Percentiles rank a stretch among this genome's conserved stretches.
Conservation (phyloP, 306 rosid species). For the Nissolia schottii region DNA sequence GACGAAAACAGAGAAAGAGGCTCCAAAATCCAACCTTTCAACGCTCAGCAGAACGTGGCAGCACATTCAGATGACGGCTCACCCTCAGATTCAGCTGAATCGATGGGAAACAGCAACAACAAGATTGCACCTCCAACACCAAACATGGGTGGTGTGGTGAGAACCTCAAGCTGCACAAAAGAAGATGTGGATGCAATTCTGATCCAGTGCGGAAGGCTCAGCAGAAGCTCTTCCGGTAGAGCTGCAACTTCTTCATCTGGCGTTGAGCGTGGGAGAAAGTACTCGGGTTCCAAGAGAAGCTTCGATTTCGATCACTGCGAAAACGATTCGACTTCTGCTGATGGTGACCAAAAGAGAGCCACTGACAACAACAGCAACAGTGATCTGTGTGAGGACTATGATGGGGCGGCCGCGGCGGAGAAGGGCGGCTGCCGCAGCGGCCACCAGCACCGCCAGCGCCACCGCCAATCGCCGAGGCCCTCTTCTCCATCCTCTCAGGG, state of each 20-base stretch:
- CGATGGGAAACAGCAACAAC: background rate
- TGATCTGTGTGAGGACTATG: constrained; percentile 34
- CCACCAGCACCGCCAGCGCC: constrained; percentile 44
- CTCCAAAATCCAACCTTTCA: constrained; percentile 26
- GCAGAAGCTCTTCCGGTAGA: constrained; percentile 86
- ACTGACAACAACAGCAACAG: constrained; percentile 34
- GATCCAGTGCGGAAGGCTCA: constrained; percentile 87
- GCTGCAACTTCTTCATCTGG: constrained; percentile 55
- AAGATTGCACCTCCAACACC: constrained; percentile 24
- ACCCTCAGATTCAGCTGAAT: background rate
- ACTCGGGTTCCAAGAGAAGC: constrained; percentile 95
- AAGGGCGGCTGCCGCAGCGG: no score
- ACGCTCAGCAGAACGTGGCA: constrained; percentile 12
- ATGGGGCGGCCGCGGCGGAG: constrained; percentile 29
- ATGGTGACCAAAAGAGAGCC: constrained; percentile 35
- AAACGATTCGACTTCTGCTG: constrained; percentile 39
- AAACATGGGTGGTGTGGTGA: constrained; percentile 38
- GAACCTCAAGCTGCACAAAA: constrained; percentile 87
- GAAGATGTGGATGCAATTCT: constrained; percentile 95
- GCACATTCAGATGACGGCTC: constrained; percentile 6
- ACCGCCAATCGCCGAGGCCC: constrained; percentile 51
- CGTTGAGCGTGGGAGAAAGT: constrained; percentile 51
- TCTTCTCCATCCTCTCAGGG: constrained; percentile 47
- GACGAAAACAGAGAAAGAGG: constrained; percentile 56
- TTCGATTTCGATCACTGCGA: constrained; percentile 72